These are phyloP conservation scores for Salix caprea DNA, from an alignment of 345 rosid species.

Conservation along the genomic window DNA sequence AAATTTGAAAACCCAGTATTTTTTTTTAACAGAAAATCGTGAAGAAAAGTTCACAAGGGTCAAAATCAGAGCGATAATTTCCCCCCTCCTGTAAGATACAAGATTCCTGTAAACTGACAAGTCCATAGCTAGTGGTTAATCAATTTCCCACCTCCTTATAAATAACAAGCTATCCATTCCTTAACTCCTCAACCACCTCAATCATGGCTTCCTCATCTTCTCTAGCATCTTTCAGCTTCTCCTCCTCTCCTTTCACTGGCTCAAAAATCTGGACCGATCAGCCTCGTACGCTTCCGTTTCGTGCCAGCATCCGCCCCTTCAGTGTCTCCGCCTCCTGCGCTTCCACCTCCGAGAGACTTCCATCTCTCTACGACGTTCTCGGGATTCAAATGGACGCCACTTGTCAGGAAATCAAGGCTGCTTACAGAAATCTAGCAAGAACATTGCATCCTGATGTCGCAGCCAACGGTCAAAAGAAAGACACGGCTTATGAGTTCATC, in stretches of 20 bases:
- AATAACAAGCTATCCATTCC: neutral
- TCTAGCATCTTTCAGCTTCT: conserved; percentile 15
- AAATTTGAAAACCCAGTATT: no score
- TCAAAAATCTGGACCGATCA: neutral
- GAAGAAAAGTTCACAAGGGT: neutral
- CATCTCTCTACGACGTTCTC: conserved; percentile 46
- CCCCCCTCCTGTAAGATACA: neutral
- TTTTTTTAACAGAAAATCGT: no score
- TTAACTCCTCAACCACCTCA: neutral
- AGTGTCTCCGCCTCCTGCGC: conserved; percentile 39
- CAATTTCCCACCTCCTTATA: conserved; percentile 10
- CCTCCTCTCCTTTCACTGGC: conserved; percentile 19
- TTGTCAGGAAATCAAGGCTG: conserved; percentile 55
- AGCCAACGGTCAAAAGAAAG: conserved; percentile 12
- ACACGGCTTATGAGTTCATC: conserved; percentile 42
- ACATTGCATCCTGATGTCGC: conserved; percentile 62
- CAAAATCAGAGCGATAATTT: neutral
- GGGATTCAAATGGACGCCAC: conserved; percentile 55
- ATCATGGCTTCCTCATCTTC: conserved; percentile 28
- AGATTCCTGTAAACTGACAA: neutral
- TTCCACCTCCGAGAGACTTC: conserved; percentile 34
- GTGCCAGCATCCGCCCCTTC: conserved; percentile 29
- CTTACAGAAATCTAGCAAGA: conserved; percentile 59
- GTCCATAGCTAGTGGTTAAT: neutral
- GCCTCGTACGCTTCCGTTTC: neutral